Conservation (phyloP, 2,329 filamentous ascomycete genomes). For the Bipolaris gigantea region DNA sequence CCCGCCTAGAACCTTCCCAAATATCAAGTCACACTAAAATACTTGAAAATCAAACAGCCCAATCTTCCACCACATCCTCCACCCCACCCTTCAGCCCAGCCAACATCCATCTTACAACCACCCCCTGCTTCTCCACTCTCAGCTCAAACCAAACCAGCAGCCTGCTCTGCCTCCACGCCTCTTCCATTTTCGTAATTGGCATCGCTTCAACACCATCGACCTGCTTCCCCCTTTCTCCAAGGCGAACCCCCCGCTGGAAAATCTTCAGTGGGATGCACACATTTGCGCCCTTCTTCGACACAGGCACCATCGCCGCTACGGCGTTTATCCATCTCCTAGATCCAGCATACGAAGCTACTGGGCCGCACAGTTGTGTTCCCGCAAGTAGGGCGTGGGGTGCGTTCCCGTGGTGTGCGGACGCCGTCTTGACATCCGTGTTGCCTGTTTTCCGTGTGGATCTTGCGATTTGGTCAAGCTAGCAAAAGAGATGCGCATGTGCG, state of each 20-base stretch:
- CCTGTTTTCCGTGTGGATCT: constrained; percentile 4
- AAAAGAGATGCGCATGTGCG: neutral
- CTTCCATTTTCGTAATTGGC: constrained; percentile 8
- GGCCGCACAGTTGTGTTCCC: constrained; percentile 3
- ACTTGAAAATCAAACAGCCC: no score
- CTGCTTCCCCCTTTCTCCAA: constrained; percentile 5
- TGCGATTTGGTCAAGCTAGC: neutral
- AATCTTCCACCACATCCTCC: neutral
- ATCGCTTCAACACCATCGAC: neutral
- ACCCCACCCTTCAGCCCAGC: neutral
- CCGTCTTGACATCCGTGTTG: constrained; percentile 3
- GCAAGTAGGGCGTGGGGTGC: neutral
- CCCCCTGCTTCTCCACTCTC: constrained; percentile 1
- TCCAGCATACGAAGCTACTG: constrained; percentile 7
- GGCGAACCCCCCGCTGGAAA: constrained; percentile 1
- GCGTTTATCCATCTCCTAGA: constrained; percentile 6
- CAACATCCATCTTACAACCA: constrained; percentile 2
- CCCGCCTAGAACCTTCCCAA: neutral
- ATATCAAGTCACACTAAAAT: neutral
- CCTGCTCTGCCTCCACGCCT: neutral
- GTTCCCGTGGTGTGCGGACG: constrained; percentile 8
- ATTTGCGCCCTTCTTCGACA: constrained; percentile 8
- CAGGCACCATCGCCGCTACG: constrained; percentile 5
- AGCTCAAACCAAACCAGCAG: neutral
- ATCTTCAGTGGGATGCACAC: constrained; percentile 4